Base-by-base conservation (phyloP, 1,284 basidiomycete species). In the Irpex sp. region DNA sequence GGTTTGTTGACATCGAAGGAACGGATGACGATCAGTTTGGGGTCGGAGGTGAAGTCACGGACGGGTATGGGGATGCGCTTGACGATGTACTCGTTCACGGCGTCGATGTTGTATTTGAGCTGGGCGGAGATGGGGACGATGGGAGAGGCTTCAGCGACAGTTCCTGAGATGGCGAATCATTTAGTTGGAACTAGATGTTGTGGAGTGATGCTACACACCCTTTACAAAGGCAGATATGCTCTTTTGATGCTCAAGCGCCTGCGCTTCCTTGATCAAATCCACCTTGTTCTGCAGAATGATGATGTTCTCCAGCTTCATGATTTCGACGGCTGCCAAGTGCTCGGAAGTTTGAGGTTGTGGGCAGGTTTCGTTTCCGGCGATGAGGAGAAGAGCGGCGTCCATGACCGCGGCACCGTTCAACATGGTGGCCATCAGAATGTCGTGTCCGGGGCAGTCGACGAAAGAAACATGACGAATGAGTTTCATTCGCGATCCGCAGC, bases 1-100 rank as follows among this genome's bases (percentile, higher is more conserved):
- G 97, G 97, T 80, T 98, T 98, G 86, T 99, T 99, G 76, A 99
- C 97, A 77, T 99, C 97, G 79, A 99, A 99, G n/a, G 96, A 98
- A 72, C 96, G 94, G 76, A 99, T 99, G 74, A 99, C 96, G 72
- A 99, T 98, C 69, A 99, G 88, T 57, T 91, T 88, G 0, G 97
- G 95, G 68, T 94, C 88, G 52, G 95, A 91, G 47, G 88, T 85
- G 77, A 99, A 99, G 81, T 99, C 92, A 67, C 97, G 93, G 47
- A 91, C 81, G 48, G 97, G 97, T 56, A 98, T 92, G 8, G 97
- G 94, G 70, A 99, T 98, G 64, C 93, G 89, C 77, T 95, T 97
- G 70, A 97, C 95, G 75, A 99, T 97, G 81, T 98, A 98, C 75
- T 98, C 96, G 81, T 97, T 97, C 59, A 99, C 96, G n/a, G 97